Conservation (phyloP, 371 early-diverging fungal genomes). For the Rhizopus delemar region DNA sequence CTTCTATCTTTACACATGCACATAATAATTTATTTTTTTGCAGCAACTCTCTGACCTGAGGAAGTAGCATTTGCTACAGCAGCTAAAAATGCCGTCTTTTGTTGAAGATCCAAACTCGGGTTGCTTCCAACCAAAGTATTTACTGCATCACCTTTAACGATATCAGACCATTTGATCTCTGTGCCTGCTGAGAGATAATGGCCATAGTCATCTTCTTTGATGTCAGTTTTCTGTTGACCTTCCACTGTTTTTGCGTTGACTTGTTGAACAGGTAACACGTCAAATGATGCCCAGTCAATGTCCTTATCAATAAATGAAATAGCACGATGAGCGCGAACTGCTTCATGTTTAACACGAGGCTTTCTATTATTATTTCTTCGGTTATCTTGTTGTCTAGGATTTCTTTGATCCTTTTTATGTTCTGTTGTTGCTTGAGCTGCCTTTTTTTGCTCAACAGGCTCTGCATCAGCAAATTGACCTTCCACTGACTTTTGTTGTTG, state of each 20-base stretch:
- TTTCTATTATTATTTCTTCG: slow-evolving; percentile 12
- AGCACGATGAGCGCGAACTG: slow-evolving; percentile 34
- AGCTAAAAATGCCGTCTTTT: slow-evolving; percentile 40
- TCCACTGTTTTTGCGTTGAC: slow-evolving; percentile 10
- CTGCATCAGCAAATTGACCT: slow-evolving; percentile 37
- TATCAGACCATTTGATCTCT: slow-evolving; percentile 22
- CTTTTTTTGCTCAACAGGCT: background rate
- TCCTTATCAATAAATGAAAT: slow-evolving; percentile 49
- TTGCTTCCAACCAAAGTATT: slow-evolving; percentile 38
- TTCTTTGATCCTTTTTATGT: background rate
- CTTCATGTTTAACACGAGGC: slow-evolving; percentile 13
- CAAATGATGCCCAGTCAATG: slow-evolving; percentile 43
- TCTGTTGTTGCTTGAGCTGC: slow-evolving; percentile 3
- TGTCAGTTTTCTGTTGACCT: slow-evolving; percentile 5
- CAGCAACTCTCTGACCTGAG: background rate
- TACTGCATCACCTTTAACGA: slow-evolving; percentile 21
- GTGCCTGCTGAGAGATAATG: slow-evolving; percentile 32
- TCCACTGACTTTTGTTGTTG: slow-evolving; percentile 1
- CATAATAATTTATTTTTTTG: background rate
- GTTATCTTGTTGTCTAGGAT: slow-evolving; percentile 3
- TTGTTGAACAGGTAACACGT: background rate
- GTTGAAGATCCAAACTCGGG: slow-evolving; percentile 38
- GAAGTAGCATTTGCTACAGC: slow-evolving; percentile 35
- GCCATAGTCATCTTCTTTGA: slow-evolving; percentile 36
- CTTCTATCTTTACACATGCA: background rate